These are phyloP conservation scores for Drechslerella stenobrocha DNA, from an alignment of 2,329 filamentous ascomycete species.

Conservation along the genomic window DNA sequence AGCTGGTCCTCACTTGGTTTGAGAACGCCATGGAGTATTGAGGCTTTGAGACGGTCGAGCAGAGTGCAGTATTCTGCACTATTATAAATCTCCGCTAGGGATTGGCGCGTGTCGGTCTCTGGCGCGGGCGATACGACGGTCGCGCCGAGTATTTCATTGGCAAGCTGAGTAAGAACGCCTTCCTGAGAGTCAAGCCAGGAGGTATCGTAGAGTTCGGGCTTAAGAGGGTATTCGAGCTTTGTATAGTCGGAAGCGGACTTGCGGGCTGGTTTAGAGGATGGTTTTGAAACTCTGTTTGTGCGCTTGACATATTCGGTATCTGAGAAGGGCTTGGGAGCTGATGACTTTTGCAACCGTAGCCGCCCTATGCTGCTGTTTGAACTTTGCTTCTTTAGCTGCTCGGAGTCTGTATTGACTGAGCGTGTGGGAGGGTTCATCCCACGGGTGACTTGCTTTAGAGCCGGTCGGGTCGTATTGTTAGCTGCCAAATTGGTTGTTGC, in stretches of 20 bases:
- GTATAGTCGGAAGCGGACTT: constrained; percentile 43
- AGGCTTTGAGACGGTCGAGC: constrained; percentile 36
- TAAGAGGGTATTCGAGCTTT: constrained; percentile 8
- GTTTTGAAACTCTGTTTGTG: constrained; percentile 11
- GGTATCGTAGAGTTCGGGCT: constrained; percentile 24
- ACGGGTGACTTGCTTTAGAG: constrained; percentile 27
- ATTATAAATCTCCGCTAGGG: constrained; percentile 21
- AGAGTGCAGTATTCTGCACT: constrained; percentile 21
- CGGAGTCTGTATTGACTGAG: not conserved
- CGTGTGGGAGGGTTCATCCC: constrained; percentile 34
- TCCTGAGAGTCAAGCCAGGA: constrained; percentile 33
- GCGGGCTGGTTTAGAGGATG: constrained; percentile 15
- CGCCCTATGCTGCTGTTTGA: constrained; percentile 8
- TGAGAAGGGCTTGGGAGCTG: constrained; percentile 16
- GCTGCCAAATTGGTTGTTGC: constrained; percentile 1
- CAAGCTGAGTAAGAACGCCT: constrained; percentile 22
- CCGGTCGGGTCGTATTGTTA: constrained; percentile 14
- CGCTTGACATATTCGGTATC: constrained; percentile 37
- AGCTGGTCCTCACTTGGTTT: constrained; percentile 34
- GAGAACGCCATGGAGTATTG: constrained; percentile 31
- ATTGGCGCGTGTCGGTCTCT: constrained; percentile 2
- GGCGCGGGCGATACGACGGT: not conserved
- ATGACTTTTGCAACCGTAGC: constrained; percentile 22
- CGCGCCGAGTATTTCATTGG: constrained; percentile 19
- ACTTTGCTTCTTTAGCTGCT: constrained; percentile 13